Percentiles rank a stretch among this genome's conserved stretches.
Evolutionary conservation across 352 stramenopile species (phyloP).

Genomic region (Globisporangium polare): DNA sequence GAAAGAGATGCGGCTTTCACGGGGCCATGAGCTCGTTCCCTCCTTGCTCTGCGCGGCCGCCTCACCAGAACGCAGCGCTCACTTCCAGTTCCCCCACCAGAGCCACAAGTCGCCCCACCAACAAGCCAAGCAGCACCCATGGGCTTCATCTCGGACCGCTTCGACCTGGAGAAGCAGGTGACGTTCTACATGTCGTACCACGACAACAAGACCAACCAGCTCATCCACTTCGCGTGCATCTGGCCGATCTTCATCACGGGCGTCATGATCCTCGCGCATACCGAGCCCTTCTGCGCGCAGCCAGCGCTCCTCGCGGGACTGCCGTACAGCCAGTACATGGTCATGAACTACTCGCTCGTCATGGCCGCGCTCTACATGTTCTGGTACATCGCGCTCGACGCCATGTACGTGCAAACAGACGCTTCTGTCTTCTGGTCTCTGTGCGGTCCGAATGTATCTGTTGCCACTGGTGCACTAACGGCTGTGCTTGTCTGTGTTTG

Average conservation of each 20-base stretch:
- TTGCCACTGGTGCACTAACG: slow-evolving; percentile 1
- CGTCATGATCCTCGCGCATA: slow-evolving; percentile 36
- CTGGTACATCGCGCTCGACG: slow-evolving; percentile 50
- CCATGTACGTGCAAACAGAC: slow-evolving; percentile 16
- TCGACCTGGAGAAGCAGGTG: slow-evolving; percentile 57
- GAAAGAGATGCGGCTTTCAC: too few species aligned
- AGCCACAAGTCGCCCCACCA: too few species aligned
- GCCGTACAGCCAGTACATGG: slow-evolving; percentile 30
- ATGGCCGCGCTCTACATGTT: slow-evolving; percentile 34
- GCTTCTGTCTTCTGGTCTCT: not conserved
- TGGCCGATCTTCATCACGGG: slow-evolving; percentile 57
- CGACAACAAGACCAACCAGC: slow-evolving; percentile 52
- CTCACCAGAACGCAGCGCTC: not conserved
- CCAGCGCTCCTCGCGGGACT: slow-evolving; percentile 21
- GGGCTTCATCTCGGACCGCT: slow-evolving; percentile 37
- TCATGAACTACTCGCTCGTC: slow-evolving; percentile 36
- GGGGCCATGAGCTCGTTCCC: not conserved
- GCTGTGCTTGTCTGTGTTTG: not conserved
- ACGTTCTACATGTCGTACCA: slow-evolving; percentile 70
- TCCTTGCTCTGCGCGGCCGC: not conserved
- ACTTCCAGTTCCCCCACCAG: too few species aligned
- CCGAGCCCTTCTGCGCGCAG: slow-evolving; percentile 18
- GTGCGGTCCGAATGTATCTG: not conserved
- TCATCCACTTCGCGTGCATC: slow-evolving; percentile 62
- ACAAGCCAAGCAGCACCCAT: slow-evolving; percentile 4